Base-by-base conservation (phyloP, 352 stramenopile genomes). In the Phytophthora sp. region DNA sequence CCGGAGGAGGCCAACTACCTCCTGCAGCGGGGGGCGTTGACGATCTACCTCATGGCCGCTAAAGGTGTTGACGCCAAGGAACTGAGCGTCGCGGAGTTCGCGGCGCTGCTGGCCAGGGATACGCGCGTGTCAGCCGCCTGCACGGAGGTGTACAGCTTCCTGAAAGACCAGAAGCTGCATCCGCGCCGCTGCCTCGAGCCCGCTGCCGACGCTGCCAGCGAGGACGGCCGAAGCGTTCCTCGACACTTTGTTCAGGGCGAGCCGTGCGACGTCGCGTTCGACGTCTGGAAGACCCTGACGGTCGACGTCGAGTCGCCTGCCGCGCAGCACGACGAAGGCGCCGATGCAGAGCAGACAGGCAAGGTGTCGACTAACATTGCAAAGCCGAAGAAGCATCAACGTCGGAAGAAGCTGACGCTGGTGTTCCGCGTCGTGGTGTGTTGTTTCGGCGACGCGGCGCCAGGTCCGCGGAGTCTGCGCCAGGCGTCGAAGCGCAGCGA, bases 1-100 rank as follows among this genome's bases (percentile, higher is more conserved):
- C 74, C 80, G 0, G 86, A 94, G 43, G 86, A 94, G 55, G 73
- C 79, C 12, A 73, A 76, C 42, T 94, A 86, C 35, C 56, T 94
- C n/a, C 37, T 86, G 17, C 76, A 88, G 17, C 77, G 80, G 30
- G 67, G 71, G 0, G 83, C 81, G 0, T 39, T 92, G 4, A 54
- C 65, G 2, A 52, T 94, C 30, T 82, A 76, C 62, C 54, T 72
- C 18, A 53, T 76, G 48, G 32, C 66, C 17, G 41, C 51, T n/a
- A 10, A 54, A 3, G 27, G 9, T 3, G 23, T 52, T 31, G 51
- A 69, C 3, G 8, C 34, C 12, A 37, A 41, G 3, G 58, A 49
- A 24, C 60, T 89, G 35, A 58, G 43, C 2, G 23, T 67, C 1
- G 50, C 50, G 13, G 63, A 62, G 18, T 79, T 89, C 23, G 39